Evolutionary conservation across 2,329 filamentous ascomycete species (phyloP), one percentile per base, ranked within the genome.

Genomic region (Gnomoniopsis smithogilvyi): DNA sequence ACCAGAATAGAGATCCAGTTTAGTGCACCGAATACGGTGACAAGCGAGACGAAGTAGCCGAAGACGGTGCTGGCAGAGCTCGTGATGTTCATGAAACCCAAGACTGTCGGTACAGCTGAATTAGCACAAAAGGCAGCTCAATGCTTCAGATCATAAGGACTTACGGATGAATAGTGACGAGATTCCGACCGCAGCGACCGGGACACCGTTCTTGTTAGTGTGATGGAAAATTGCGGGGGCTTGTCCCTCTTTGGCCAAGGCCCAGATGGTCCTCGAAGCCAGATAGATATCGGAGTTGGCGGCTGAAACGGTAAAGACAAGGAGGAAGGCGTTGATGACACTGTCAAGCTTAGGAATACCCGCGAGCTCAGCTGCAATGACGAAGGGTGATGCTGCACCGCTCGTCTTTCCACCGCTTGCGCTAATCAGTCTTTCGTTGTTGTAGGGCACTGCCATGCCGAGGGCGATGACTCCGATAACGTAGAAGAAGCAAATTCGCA

Each of bases 391-490:
- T 14, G 60, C 60, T 3, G 56, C 60, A n/a, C 56, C 56, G 52
- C 70, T 74, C 43, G 78, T 77, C 36, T 75, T 76, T 3, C 75
- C 72, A 4, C 72, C 70, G 59, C 84, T 83, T 1, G 84, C 84
- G 24, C 74, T 76, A 8, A 69, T 76, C 62, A 88, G 72, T 21
- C 77, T 79, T 1, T 74, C 63, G 63, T 86, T 82, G 54, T 86
- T 79, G 67, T 83, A 82, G 10, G 86, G 75, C 58, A 88, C 78
- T 50, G 85, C 66, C 51, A 86, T 83, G 8, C 83, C 83, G 14
- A 85, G 77, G 47, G 92, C 78, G 48, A 90, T 75, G 17, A 89
- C 85, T 10, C 82, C 84, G 26, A 86, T 70, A 57, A 86, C 77
- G 73, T 90, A 90, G 75, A 90, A 90, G 72, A 89, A 78, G 43